These are phyloP conservation scores for Tetrahymena thermophila DNA, from an alignment of 73 alveolate species.

Conservation along the genomic window DNA sequence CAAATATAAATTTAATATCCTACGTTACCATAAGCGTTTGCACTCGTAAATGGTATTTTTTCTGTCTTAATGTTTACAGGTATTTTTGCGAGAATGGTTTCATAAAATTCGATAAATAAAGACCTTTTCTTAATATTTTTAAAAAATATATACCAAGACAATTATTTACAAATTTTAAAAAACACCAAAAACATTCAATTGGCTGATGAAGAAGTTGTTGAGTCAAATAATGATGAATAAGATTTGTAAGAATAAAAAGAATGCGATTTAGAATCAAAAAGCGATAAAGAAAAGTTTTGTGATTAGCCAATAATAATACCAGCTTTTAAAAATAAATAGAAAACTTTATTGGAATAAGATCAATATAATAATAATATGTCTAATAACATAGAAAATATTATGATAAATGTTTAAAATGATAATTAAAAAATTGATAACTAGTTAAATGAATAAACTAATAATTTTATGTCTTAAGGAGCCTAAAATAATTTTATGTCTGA, in stretches of 20 bases:
- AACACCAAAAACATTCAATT: no score
- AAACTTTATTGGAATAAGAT: background rate
- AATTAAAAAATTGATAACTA: no score
- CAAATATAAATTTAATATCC: no score
- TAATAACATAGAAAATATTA: no score
- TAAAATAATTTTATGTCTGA: no score
- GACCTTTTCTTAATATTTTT: background rate
- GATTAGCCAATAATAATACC: background rate
- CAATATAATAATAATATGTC: background rate
- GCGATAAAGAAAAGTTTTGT: background rate
- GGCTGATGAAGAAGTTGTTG: background rate
- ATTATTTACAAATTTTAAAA: no score
- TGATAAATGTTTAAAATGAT: no score
- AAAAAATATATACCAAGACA: background rate
- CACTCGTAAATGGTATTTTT: background rate
- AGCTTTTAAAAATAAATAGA: no score
- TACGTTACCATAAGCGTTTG: background rate
- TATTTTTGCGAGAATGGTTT: background rate
- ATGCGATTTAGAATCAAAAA: background rate
- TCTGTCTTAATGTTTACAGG: background rate
- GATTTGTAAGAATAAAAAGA: background rate
- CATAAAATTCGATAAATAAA: background rate
- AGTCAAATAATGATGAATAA: background rate
- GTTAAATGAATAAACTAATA: no score
- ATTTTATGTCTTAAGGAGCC: background rate